Conservation (phyloP, 2,329 filamentous ascomycete genomes). For the Clarireedia hainanense region DNA sequence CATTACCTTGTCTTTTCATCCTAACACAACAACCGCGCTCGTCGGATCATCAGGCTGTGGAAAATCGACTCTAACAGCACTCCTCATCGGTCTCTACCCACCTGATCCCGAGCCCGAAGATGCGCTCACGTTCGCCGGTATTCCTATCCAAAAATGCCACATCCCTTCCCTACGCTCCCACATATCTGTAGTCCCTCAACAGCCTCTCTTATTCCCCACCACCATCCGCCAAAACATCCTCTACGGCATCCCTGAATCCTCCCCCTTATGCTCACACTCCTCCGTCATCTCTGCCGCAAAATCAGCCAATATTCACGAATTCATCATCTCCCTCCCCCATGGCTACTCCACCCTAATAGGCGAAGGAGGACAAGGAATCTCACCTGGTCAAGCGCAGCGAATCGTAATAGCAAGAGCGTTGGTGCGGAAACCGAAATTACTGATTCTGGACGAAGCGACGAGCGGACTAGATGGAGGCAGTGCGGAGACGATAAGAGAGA, state of each 20-base stretch:
- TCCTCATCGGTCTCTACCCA: slow-evolving; percentile 67
- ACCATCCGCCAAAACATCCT: slow-evolving; percentile 73
- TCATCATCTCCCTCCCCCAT: slow-evolving; percentile 61
- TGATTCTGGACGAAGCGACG: slow-evolving; percentile 84
- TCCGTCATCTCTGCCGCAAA: slow-evolving; percentile 46
- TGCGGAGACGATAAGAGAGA: slow-evolving; percentile 54
- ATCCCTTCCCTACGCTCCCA: slow-evolving; percentile 50
- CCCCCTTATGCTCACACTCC: slow-evolving; percentile 37
- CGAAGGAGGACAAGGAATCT: slow-evolving; percentile 65
- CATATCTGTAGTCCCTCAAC: slow-evolving; percentile 63
- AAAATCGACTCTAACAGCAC: slow-evolving; percentile 73
- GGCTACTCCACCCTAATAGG: slow-evolving; percentile 70
- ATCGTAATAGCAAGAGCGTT: slow-evolving; percentile 76
- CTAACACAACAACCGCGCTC: slow-evolving; percentile 63
- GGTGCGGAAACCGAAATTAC: slow-evolving; percentile 58
- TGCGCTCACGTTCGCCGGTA: slow-evolving; percentile 42
- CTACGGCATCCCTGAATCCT: slow-evolving; percentile 60
- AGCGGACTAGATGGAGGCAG: slow-evolving; percentile 67
- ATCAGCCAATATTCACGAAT: slow-evolving; percentile 64
- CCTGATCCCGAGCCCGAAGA: slow-evolving; percentile 13
- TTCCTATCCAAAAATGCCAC: slow-evolving; percentile 51
- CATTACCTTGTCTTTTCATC: slow-evolving; percentile 56
- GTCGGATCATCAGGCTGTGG: slow-evolving; percentile 84
- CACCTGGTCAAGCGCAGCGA: slow-evolving; percentile 76
- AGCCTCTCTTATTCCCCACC: slow-evolving; percentile 68